A percentile compares a stretch with the other conserved stretches of the same genome.
These are phyloP conservation scores for Helicocarpus griseus DNA, from an alignment of 2,329 filamentous ascomycete species.

Conservation along the genomic window DNA sequence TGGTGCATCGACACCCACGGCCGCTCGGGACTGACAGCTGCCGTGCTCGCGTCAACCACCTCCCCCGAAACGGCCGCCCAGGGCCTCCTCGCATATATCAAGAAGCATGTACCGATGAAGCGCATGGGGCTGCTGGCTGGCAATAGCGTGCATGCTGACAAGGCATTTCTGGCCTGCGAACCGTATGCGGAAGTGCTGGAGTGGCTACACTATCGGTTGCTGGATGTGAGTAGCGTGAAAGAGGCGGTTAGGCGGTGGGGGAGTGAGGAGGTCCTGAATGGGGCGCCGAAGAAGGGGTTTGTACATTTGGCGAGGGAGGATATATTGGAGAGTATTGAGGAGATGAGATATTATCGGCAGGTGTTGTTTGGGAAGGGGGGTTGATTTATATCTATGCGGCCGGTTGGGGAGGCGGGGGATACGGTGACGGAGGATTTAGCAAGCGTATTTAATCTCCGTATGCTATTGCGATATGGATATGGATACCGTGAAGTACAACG, in stretches of 20 bases:
- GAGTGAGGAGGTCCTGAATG: constrained; percentile 47
- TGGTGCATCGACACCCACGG: constrained; percentile 82
- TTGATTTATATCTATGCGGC: neutral
- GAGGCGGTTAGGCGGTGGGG: constrained; percentile 82
- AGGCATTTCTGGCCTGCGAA: constrained; percentile 62
- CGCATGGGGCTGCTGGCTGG: constrained; percentile 69
- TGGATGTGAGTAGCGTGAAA: constrained; percentile 88
- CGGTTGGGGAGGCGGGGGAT: neutral
- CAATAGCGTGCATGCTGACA: constrained; percentile 87
- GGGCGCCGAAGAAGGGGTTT: constrained; percentile 61
- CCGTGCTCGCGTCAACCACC: constrained; percentile 62
- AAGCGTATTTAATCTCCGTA: too few relatives aligned
- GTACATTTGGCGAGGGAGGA: constrained; percentile 78
- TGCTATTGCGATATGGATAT: neutral
- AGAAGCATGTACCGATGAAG: constrained; percentile 56
- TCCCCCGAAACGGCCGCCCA: constrained; percentile 63
- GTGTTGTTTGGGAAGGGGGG: constrained; percentile 47
- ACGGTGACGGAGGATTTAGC: neutral
- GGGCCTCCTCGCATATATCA: constrained; percentile 68
- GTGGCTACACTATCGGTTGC: constrained; percentile 77
- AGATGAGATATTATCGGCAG: constrained; percentile 74
- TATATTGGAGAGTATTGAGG: constrained; percentile 88
- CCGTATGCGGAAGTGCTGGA: constrained; percentile 67
- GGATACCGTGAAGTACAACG: neutral
- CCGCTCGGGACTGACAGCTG: constrained; percentile 68